Evolutionary conservation across 768 basidiomycete species (phyloP).

Genomic region (Exsudoporus frostii): DNA sequence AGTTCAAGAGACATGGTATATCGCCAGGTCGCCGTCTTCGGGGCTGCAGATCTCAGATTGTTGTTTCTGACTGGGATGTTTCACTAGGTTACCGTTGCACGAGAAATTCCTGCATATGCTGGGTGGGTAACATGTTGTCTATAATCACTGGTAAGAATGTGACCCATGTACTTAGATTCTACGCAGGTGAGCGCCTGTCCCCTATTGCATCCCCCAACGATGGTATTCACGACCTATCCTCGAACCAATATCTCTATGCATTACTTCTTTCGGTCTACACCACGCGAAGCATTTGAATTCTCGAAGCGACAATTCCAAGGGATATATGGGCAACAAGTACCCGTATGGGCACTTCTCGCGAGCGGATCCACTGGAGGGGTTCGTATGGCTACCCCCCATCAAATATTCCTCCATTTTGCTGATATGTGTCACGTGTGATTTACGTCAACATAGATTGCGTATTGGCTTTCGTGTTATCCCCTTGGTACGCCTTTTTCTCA

Average conservation of each 20-base stretch:
- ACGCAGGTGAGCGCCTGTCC: slow-evolving; percentile 44
- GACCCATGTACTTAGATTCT: slow-evolving; percentile 47
- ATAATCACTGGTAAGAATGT: background rate
- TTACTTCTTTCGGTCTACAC: background rate
- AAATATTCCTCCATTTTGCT: background rate
- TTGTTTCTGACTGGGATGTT: background rate
- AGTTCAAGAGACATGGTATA: background rate
- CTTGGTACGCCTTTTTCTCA: slow-evolving; percentile 45
- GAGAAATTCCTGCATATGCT: slow-evolving; percentile 96
- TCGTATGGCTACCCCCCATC: slow-evolving; percentile 25
- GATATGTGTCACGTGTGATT: background rate
- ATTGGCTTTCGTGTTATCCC: slow-evolving; percentile 94
- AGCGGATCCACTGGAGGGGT: slow-evolving; percentile 85
- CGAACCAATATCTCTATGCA: background rate
- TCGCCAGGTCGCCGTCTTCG: background rate
- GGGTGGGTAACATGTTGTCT: slow-evolving; percentile 39
- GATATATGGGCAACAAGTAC: slow-evolving; percentile 62
- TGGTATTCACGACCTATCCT: background rate
- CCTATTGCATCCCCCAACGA: background rate
- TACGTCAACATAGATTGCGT: slow-evolving; percentile 16
- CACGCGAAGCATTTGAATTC: slow-evolving; percentile 72
- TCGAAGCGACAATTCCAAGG: slow-evolving; percentile 74
- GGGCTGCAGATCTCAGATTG: background rate
- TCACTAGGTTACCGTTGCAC: slow-evolving; percentile 74
- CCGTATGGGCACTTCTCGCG: slow-evolving; percentile 81